Base-by-base conservation (phyloP, 2,329 filamentous ascomycete species). In the Plenodomus biglobosus region DNA sequence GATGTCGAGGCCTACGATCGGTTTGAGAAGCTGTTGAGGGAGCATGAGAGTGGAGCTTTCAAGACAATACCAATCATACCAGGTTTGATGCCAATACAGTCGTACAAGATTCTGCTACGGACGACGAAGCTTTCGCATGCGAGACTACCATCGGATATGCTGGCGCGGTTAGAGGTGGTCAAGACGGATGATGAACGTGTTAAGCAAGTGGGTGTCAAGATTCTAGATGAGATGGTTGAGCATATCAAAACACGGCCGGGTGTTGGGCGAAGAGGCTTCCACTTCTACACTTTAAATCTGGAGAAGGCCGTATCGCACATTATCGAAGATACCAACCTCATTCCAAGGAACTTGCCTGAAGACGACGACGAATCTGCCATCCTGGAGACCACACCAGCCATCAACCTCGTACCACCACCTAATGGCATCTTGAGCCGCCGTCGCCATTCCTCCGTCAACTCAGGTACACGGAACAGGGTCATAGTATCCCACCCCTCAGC, bases 231-330 rank as follows among this genome's bases (percentile, higher is more conserved):
- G 65, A 84, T 97, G 40, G 83, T 97, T 15, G 84, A 90, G 55
- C 83, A 85, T 62, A 83, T 97, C 67, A 88, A 87, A 72, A 77
- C 86, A 56, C 84, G 83, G 62, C 76, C 70, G 66, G 61, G 61
- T 22, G 51, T 50, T 1, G 56, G 50, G 15, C 59, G 45, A 43
- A 58, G 85, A 61, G 94, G 94, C 5, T 96, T 96, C 73, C 94
- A 99, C 69, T 97, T 99, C 74, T 99, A 96, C 73, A 97, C 94
- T 0, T 78, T 99, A 42, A 99, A 99, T 68, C 78, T 97, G 24
- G 92, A 97, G 72, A 99, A 97, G 74, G 89, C 91, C 0, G 92
- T 99, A 2, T 90, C 92, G 0, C 94, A 96, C 63, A 92, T 97
- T 52, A 74, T 97, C 0, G 92, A 97, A 75, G 80, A 87, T 47